These are phyloP conservation scores for Pterulicium gracile DNA, from an alignment of 1,284 basidiomycete genomes.

Conservation along the genomic window DNA sequence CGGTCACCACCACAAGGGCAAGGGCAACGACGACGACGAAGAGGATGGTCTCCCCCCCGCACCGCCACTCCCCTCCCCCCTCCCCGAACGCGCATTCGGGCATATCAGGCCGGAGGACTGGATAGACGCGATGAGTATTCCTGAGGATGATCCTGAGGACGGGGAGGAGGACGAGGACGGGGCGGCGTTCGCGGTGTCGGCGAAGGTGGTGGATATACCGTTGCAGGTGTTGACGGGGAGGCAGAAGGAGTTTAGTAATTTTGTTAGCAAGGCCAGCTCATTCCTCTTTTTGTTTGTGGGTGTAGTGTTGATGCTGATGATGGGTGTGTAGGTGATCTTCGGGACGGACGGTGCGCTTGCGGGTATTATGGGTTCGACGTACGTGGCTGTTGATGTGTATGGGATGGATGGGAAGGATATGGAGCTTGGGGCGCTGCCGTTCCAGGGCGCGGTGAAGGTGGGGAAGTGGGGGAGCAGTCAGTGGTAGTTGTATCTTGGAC, in stretches of 20 bases:
- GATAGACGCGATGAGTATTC: constrained; percentile 43
- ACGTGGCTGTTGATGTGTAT: constrained; percentile 45
- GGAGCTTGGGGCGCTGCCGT: constrained; percentile 51
- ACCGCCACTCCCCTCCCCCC: constrained; percentile 43
- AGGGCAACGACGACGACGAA: constrained; percentile 5
- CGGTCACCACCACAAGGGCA: constrained; percentile 7
- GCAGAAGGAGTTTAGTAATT: constrained; percentile 59
- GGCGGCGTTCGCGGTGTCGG: constrained; percentile 43
- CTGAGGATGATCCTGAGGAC: constrained; percentile 16
- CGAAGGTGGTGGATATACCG: constrained; percentile 59
- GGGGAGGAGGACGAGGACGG: constrained; percentile 32
- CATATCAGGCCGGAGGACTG: constrained; percentile 60
- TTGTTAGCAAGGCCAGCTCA: constrained; percentile 54
- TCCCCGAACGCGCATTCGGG: constrained; percentile 61
- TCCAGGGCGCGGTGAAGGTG: constrained; percentile 46
- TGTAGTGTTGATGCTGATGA: constrained; percentile 4
- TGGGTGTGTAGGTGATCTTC: constrained; percentile 60
- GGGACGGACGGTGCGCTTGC: constrained; percentile 53
- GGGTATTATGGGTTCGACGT: constrained; percentile 55
- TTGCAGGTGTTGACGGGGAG: constrained; percentile 65
- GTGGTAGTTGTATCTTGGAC: background rate
- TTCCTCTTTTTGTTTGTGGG: constrained; percentile 3
- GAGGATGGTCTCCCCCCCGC: constrained; percentile 25
- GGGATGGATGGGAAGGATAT: constrained; percentile 45
- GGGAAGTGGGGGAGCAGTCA: background rate